phyloP scores from a whole-genome alignment of 768 basidiomycete genomes.

The Mycena capillaripes region DNA sequence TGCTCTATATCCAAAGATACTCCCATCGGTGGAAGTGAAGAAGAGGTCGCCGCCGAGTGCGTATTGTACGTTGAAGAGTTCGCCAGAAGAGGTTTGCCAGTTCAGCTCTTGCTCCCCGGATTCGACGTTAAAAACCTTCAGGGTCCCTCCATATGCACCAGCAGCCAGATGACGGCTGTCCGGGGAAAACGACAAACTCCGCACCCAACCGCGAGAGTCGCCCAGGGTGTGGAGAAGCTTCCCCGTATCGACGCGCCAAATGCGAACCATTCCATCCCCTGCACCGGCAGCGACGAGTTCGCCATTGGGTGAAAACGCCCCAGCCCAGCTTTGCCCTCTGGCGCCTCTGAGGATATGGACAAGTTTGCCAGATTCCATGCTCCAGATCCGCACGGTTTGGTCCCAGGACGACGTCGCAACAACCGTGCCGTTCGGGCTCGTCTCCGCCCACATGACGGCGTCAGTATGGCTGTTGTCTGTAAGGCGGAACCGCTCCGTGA shows the following conservation, averaged over 20 bases:
- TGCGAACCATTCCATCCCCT: background rate
- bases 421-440: slow-evolving; percentile 29
- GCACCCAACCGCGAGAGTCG: background rate
- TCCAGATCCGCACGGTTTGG: slow-evolving; percentile 1
- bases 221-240: background rate
- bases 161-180: background rate
- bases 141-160: background rate
- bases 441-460: slow-evolving; percentile 25
- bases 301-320: background rate
- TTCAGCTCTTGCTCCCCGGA: slow-evolving; percentile 12
- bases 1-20: no score
- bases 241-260: no score
- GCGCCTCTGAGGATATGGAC: background rate
- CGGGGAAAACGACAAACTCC: background rate
- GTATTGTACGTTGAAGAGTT: no score
- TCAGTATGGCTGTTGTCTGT: slow-evolving; percentile 30
- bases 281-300: slow-evolving; percentile 1
- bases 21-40: no score
- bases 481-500: slow-evolving; percentile 22
- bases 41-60: no score
- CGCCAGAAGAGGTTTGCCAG: background rate
- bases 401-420: background rate
- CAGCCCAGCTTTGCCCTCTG: slow-evolving; percentile 1
- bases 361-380: slow-evolving; percentile 5
- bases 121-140: background rate